A percentile compares a stretch with the other conserved stretches of the same genome.
Conservation (phyloP, 805 yeast genomes). For the Kregervanrija pseudodelftensis region DNA sequence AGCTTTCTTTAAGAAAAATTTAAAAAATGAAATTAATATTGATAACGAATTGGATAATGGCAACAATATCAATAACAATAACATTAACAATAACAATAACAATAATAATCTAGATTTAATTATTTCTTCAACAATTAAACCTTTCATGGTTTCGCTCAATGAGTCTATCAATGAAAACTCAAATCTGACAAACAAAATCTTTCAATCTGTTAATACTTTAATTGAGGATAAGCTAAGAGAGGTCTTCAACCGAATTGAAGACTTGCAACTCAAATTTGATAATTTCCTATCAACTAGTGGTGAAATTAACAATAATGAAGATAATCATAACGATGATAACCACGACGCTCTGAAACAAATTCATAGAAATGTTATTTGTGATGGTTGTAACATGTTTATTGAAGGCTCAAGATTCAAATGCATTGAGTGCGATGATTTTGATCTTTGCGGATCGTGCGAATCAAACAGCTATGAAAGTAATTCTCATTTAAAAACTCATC, state of each 20-base stretch:
- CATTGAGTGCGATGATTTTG: constrained; percentile 44
- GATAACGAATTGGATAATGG: too few species aligned
- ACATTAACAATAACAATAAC: too few species aligned
- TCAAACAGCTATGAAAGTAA: constrained; percentile 9
- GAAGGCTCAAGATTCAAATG: constrained; percentile 45
- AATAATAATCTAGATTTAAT: too few species aligned
- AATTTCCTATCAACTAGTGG: neutral
- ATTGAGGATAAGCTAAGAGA: constrained; percentile 2
- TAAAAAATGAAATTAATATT: too few species aligned
- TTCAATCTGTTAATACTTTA: neutral
- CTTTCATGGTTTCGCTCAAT: neutral
- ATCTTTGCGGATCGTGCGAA: constrained; percentile 42
- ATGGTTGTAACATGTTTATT: constrained; percentile 23
- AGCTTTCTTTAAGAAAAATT: constrained; percentile 4
- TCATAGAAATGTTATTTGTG: constrained; percentile 23
- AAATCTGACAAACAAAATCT: neutral
- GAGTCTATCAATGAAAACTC: neutral
- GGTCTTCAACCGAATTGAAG: neutral
- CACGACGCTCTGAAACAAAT: constrained; percentile 2
- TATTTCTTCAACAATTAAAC: constrained; percentile 4
- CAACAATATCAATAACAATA: too few species aligned
- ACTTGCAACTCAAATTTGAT: constrained; percentile 2
- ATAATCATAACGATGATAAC: neutral
- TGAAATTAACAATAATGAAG: constrained; percentile 1
- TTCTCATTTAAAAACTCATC: constrained; percentile 19